A percentile compares a stretch with the other conserved stretches of the same genome.
Conservation (phyloP, 108 stramenopile genomes). For the Cyclostephanos invisitatus region DNA sequence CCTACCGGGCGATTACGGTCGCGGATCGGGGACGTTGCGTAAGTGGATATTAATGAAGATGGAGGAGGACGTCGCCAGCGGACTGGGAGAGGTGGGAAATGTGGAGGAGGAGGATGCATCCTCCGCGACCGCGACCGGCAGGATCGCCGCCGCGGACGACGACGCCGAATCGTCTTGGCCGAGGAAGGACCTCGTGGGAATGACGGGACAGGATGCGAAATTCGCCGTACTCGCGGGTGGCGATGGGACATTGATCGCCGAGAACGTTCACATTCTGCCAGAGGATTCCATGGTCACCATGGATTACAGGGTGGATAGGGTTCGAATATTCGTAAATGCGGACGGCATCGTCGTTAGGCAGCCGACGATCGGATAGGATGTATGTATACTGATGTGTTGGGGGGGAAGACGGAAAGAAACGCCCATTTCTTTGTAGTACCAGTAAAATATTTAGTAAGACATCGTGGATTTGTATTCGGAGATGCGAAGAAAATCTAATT, state of each 20-base stretch:
- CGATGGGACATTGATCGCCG: conserved; percentile 1
- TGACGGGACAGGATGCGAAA: conserved; percentile 52
- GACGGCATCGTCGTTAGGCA: conserved; percentile 45
- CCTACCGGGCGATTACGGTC: conserved; percentile 30
- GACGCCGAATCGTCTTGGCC: not conserved
- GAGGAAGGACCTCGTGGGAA: conserved; percentile 38
- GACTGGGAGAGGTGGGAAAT: too few relatives aligned
- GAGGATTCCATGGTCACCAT: conserved; percentile 56
- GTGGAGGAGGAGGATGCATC: not conserved
- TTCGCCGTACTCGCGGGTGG: conserved; percentile 8
- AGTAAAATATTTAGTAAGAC: too few relatives aligned
- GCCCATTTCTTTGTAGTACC: too few relatives aligned
- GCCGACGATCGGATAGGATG: conserved; percentile 17
- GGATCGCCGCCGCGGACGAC: not conserved
- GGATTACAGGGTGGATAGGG: conserved; percentile 63
- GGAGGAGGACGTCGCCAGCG: conserved; percentile 15
- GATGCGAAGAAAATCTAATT: too few relatives aligned
- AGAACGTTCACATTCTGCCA: conserved; percentile 36
- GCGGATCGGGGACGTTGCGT: conserved; percentile 25
- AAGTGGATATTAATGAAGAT: conserved; percentile 38
- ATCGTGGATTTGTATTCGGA: too few relatives aligned
- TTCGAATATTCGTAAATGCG: conserved; percentile 58
- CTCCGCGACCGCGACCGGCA: not conserved
- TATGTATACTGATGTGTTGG: too few relatives aligned
- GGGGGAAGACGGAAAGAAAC: too few relatives aligned